Evolutionary conservation across 768 basidiomycete genomes (phyloP).

Genomic region (Boletus rubescentipes): DNA sequence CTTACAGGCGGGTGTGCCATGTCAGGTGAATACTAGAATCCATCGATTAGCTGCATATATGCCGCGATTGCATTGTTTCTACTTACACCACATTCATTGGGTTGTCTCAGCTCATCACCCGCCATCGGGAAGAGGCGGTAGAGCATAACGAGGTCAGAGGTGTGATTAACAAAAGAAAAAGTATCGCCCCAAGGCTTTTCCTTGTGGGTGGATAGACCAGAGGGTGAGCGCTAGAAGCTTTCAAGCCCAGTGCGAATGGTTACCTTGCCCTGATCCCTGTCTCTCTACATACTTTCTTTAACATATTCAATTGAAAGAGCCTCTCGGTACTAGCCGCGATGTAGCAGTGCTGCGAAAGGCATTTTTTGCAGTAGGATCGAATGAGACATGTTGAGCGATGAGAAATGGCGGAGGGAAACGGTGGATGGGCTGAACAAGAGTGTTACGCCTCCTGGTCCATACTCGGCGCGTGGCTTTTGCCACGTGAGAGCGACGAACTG

Average conservation of each 20-base stretch:
- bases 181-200: not conserved
- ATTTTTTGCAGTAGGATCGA: slow-evolving; percentile 13
- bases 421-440: slow-evolving; percentile 35
- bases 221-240: slow-evolving; percentile 9
- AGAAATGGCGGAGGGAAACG: slow-evolving; percentile 27
- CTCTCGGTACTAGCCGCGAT: not conserved
- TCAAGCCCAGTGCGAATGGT: slow-evolving; percentile 10
- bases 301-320: not conserved
- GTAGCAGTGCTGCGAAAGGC: not conserved
- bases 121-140: slow-evolving; percentile 22
- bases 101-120: slow-evolving; percentile 17
- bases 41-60: slow-evolving; percentile 18
- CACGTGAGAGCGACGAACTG: slow-evolving; percentile 29
- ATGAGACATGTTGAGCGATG: slow-evolving; percentile 24
- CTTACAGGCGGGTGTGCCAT: not conserved
- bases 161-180: not conserved
- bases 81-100: slow-evolving; percentile 2
- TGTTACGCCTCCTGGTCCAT: slow-evolving; percentile 31
- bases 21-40: not conserved
- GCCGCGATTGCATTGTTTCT: slow-evolving; percentile 4
- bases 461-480: slow-evolving; percentile 30
- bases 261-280: slow-evolving; percentile 29
- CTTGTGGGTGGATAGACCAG: not conserved
- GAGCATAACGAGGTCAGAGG: not conserved
- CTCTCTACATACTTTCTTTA: not conserved